Evolutionary conservation across 192 early-diverging fungal genomes (phyloP).

Genomic region (Paraglomus occultum): DNA sequence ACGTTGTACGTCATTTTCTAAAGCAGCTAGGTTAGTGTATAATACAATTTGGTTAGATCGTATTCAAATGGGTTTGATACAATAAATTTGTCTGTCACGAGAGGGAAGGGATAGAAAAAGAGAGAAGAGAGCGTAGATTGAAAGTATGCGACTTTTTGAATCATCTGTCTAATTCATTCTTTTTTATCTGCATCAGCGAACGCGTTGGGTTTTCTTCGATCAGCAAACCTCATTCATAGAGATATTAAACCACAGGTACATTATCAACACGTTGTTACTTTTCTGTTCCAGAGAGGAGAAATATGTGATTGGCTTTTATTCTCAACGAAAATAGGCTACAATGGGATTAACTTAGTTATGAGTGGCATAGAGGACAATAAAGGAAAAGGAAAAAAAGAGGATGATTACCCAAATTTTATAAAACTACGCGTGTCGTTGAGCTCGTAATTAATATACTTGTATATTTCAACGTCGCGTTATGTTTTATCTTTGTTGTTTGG

Average conservation of each 20-base stretch:
- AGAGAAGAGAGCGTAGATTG: not conserved
- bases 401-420: constrained; percentile 29
- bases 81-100: not conserved
- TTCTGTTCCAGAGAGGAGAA: not conserved
- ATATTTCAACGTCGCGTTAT: no score
- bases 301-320: no score
- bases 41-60: no score
- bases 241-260: constrained; percentile 95
- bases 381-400: no score
- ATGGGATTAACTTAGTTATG: no score
- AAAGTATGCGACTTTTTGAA: not conserved
- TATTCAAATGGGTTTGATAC: no score
- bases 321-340: no score
- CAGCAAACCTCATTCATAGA: constrained; percentile 88
- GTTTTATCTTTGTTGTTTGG: not conserved
- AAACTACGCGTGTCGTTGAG: not conserved
- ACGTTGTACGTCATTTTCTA: constrained; percentile 81
- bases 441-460: constrained; percentile 1
- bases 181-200: constrained; percentile 49
- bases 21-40: constrained; percentile 66
- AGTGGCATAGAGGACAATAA: no score
- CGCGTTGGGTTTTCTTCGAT: constrained; percentile 86
- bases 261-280: not conserved
- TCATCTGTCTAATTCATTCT: constrained; percentile 20
- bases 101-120: not conserved